Conservation (phyloP, 257 asterid species). For the Penstemon newberryi region DNA sequence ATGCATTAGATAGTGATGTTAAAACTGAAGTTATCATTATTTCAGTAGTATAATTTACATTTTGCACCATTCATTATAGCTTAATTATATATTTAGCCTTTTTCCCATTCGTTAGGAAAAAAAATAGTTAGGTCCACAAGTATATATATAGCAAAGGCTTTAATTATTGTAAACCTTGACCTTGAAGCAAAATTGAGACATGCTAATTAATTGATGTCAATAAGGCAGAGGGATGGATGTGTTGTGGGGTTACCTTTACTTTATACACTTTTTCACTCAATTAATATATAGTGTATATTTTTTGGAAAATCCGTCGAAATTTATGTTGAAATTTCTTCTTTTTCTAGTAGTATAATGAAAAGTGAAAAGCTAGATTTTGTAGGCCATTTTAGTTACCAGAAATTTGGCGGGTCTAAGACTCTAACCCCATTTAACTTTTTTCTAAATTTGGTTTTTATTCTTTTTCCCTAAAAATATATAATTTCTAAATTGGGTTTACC, state of each 20-base stretch:
- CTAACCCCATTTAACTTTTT: constrained; percentile 11
- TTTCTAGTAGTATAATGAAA: constrained; percentile 28
- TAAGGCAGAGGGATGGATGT: neutral
- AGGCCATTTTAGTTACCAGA: constrained; percentile 28
- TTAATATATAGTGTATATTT: neutral
- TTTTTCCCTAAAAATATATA: neutral
- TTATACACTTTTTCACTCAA: constrained; percentile 33
- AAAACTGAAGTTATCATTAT: too few relatives aligned
- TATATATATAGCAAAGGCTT: neutral
- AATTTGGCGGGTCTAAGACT: neutral
- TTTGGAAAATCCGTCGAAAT: too few relatives aligned
- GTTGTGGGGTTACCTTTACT: constrained; percentile 23
- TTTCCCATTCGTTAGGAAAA: too few relatives aligned
- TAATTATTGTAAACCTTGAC: constrained; percentile 30
- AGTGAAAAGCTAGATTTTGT: constrained; percentile 39
- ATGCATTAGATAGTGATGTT: too few relatives aligned
- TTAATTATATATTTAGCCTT: too few relatives aligned
- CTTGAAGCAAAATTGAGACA: constrained; percentile 32
- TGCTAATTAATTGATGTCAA: neutral
- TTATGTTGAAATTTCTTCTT: too few relatives aligned
- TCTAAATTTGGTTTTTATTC: neutral
- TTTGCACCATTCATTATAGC: too few relatives aligned
- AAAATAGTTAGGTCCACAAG: too few relatives aligned
- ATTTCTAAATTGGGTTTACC: neutral
- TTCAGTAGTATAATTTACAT: too few relatives aligned